Percentiles rank a stretch among this genome's conserved stretches.
Conservation (phyloP, 2,329 filamentous ascomycete species). For the Orbilia ellipsospora region DNA sequence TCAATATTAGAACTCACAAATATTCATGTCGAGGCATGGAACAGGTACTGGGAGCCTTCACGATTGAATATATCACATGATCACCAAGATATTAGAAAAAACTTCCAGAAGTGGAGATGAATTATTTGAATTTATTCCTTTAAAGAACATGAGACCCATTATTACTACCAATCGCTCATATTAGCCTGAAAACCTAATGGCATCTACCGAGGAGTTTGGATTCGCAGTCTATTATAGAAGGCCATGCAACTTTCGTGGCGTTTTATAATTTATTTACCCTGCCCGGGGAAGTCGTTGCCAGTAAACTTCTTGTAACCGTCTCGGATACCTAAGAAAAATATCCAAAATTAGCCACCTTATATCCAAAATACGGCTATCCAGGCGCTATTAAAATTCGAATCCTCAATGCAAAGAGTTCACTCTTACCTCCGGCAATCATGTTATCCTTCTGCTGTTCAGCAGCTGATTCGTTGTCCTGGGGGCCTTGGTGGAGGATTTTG, state of each 20-base stretch:
- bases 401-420: not conserved
- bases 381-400: not conserved
- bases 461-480: conserved; percentile 78
- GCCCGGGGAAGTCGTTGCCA: conserved; percentile 75
- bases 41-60: too few species aligned
- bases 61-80: too few species aligned
- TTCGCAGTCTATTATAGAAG: too few species aligned
- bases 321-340: conserved; percentile 67
- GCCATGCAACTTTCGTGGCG: not conserved
- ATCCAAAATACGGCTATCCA: not conserved
- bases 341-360: not conserved
- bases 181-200: too few species aligned
- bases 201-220: too few species aligned
- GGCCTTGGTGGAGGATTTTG: conserved; percentile 75
- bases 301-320: conserved; percentile 75
- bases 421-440: conserved; percentile 73
- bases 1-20: too few species aligned
- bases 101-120: too few species aligned
- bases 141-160: too few species aligned
- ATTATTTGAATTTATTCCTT: too few species aligned
- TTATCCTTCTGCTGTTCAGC: conserved; percentile 86
- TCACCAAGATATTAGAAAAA: too few species aligned
- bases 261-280: conserved; percentile 68
- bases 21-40: too few species aligned
- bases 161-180: too few species aligned